These are phyloP conservation scores for Penicillium sp. DNA, from an alignment of 2,329 filamentous ascomycete species.

Conservation along the genomic window DNA sequence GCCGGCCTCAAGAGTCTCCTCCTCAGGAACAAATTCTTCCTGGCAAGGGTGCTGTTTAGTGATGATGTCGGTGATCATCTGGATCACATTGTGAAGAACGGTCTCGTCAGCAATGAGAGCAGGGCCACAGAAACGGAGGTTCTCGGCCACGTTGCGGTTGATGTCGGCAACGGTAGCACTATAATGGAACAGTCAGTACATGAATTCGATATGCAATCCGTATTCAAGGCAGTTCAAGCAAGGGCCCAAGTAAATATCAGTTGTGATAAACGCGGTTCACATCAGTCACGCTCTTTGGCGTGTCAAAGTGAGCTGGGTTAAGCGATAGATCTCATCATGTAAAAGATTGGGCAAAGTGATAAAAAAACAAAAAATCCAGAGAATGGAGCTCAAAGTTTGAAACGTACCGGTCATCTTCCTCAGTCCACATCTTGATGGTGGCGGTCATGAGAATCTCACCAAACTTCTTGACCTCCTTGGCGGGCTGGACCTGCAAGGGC, in stretches of 20 bases:
- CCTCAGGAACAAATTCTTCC: conserved; percentile 78
- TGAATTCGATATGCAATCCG: conserved; percentile 15
- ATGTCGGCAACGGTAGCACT: conserved; percentile 90
- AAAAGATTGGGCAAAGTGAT: conserved; percentile 22
- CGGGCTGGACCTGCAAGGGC: conserved; percentile 75
- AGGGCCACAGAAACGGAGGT: conserved; percentile 86
- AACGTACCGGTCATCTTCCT: conserved; percentile 91
- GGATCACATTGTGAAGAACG: conserved; percentile 71
- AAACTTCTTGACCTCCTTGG: conserved; percentile 75
- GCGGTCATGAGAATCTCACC: conserved; percentile 80
- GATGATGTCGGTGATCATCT: conserved; percentile 73
- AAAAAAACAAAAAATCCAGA: conserved; percentile 21
- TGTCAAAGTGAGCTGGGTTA: conserved; percentile 99
- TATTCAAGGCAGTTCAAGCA: conserved; percentile 14
- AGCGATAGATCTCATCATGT: conserved; percentile 83
- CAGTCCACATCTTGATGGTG: conserved; percentile 80
- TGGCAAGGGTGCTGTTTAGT: conserved; percentile 91
- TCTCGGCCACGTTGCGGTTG: conserved; percentile 87
- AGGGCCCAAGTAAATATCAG: conserved; percentile 38
- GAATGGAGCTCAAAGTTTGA: too few species aligned
- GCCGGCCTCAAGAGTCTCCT: conserved; percentile 70
- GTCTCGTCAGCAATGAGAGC: conserved; percentile 72
- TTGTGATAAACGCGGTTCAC: conserved; percentile 67
- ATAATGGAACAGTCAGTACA: conserved; percentile 44
- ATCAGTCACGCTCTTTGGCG: conserved; percentile 75